A percentile compares a stretch with the other conserved stretches of the same genome.
These are phyloP conservation scores for Trichoderma gracile DNA, from an alignment of 2,329 filamentous ascomycete species.

Conservation along the genomic window DNA sequence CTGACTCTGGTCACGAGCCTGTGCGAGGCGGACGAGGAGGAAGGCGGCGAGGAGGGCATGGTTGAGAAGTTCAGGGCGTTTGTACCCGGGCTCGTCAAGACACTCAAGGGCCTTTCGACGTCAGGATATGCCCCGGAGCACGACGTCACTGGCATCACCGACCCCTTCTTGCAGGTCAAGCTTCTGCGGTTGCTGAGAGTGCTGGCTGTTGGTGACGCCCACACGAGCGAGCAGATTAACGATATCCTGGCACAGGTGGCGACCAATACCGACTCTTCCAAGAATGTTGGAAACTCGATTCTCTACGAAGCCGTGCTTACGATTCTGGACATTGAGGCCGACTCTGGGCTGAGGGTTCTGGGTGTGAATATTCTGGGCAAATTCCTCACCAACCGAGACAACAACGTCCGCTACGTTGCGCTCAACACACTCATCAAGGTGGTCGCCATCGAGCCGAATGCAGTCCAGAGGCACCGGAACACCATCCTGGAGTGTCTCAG, in stretches of 20 bases:
- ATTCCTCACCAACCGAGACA: constrained; percentile 96
- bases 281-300: constrained; percentile 98
- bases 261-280: constrained; percentile 95
- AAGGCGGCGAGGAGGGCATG: constrained; percentile 85
- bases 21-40: constrained; percentile 91
- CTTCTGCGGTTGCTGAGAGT: constrained; percentile 84
- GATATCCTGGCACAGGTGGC: constrained; percentile 97
- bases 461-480: constrained; percentile 94
- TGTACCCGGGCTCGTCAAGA: constrained; percentile 82
- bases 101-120: constrained; percentile 86
- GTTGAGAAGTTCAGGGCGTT: constrained; percentile 88
- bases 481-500: constrained; percentile 95
- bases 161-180: constrained; percentile 97
- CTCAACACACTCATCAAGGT: constrained; percentile 98
- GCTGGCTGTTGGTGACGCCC: constrained; percentile 78
- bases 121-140: constrained; percentile 98
- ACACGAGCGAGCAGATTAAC: constrained; percentile 96
- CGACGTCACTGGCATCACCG: constrained; percentile 96
- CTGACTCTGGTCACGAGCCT: constrained; percentile 87
- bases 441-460: constrained; percentile 95
- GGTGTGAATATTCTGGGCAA: constrained; percentile 98
- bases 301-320: constrained; percentile 96
- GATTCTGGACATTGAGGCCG: constrained; percentile 96
- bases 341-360: constrained; percentile 88
- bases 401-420: constrained; percentile 98